Conservation (phyloP, 768 basidiomycete genomes). For the Rhodosporidiobolus odoratus region DNA sequence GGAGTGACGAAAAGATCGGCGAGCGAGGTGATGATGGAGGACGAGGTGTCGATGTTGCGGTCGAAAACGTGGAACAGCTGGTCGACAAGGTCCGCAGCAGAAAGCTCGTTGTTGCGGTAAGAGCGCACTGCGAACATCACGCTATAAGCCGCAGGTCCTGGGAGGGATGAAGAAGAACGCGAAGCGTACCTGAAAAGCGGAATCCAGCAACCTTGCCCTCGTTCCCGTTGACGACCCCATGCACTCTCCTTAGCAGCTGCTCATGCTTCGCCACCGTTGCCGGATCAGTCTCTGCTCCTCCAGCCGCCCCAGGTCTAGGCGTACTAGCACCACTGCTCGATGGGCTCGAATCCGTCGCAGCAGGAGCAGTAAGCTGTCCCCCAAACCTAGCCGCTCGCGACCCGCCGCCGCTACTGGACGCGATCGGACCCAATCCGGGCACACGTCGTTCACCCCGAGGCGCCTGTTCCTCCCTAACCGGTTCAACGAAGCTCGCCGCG, state of each 20-base stretch:
- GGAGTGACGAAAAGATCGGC: constrained; percentile 75
- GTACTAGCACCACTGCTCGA: constrained; percentile 1
- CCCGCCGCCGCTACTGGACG: neutral
- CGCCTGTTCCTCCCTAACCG: neutral
- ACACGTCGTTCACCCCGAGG: constrained; percentile 37
- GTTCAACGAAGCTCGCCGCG: constrained; percentile 29
- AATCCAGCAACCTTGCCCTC: constrained; percentile 48
- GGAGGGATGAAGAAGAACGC: constrained; percentile 47
- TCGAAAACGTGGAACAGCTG: constrained; percentile 79
- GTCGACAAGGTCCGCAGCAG: constrained; percentile 75
- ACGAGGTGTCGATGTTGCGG: constrained; percentile 64
- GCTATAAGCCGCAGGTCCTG: neutral
- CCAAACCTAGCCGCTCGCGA: constrained; percentile 8
- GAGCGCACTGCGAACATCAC: constrained; percentile 58
- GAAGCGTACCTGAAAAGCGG: constrained; percentile 35
- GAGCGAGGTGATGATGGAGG: constrained; percentile 57
- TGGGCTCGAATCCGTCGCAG: constrained; percentile 1
- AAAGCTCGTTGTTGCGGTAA: constrained; percentile 69
- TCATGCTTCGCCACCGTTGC: constrained; percentile 53
- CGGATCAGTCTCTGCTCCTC: neutral
- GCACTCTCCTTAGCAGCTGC: constrained; percentile 60
- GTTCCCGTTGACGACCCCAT: constrained; percentile 45
- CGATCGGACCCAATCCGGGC: constrained; percentile 31
- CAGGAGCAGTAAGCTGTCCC: constrained; percentile 22
- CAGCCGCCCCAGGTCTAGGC: neutral